phyloP scores from a whole-genome alignment of 1,139 yeast species.

The Kluyveromyces sp. region DNA sequence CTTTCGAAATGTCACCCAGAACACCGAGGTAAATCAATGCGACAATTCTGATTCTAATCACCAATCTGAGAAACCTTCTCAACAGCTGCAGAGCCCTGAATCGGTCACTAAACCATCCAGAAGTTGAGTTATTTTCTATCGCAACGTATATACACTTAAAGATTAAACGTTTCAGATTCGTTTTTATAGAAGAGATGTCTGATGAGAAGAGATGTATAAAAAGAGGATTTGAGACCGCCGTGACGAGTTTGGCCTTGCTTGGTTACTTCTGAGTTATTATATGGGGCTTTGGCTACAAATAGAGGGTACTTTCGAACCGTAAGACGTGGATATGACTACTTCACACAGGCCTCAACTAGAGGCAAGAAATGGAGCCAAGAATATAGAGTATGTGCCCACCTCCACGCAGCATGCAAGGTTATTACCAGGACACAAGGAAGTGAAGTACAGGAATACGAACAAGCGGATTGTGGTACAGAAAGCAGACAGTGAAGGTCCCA shows the following conservation, averaged over 20 bases:
- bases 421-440: slow-evolving; percentile 60
- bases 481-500: slow-evolving; percentile 15
- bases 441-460: slow-evolving; percentile 48
- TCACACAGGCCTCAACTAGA: slow-evolving; percentile 89
- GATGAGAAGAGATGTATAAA: neutral
- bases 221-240: neutral
- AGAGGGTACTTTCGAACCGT: neutral
- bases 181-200: neutral
- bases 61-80: no score
- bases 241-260: neutral
- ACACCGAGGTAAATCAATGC: neutral
- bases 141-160: no score
- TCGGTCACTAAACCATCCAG: no score
- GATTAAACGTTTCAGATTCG: neutral
- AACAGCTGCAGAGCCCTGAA: neutral
- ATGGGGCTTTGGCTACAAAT: neutral
- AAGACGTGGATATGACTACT: slow-evolving; percentile 53
- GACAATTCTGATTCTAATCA: neutral
- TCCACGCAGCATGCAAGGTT: slow-evolving; percentile 58
- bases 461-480: slow-evolving; percentile 13
- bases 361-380: slow-evolving; percentile 67
- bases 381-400: slow-evolving; percentile 38
- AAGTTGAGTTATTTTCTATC: neutral
- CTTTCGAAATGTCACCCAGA: neutral
- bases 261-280: neutral